Evolutionary conservation across 2,329 filamentous ascomycete genomes (phyloP).

Genomic region (Ascochyta clinopodiicola): DNA sequence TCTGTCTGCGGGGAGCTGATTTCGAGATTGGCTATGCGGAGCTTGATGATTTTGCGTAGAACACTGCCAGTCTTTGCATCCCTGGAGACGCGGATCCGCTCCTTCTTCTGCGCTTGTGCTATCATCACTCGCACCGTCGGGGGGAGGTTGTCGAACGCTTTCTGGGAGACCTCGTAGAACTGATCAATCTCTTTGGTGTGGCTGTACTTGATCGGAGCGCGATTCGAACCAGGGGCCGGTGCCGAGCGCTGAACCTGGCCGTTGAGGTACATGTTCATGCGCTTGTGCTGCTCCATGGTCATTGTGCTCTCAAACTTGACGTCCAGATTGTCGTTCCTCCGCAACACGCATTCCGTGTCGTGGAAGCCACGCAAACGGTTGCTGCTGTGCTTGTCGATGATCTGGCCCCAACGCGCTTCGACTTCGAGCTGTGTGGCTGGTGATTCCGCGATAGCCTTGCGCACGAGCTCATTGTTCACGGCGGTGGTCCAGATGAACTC

Average conservation of each 20-base stretch:
- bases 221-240: slow-evolving; percentile 36
- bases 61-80: slow-evolving; percentile 75
- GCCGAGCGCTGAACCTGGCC: slow-evolving; percentile 64
- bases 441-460: slow-evolving; percentile 57
- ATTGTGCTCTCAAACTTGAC: slow-evolving; percentile 80
- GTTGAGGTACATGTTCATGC: slow-evolving; percentile 87
- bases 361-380: slow-evolving; percentile 71
- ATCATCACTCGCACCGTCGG: slow-evolving; percentile 68
- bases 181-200: slow-evolving; percentile 84
- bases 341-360: slow-evolving; percentile 61
- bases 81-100: slow-evolving; percentile 65
- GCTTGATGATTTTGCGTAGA: slow-evolving; percentile 87
- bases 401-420: slow-evolving; percentile 87
- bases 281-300: slow-evolving; percentile 89
- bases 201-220: slow-evolving; percentile 76
- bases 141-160: slow-evolving; percentile 53
- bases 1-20: slow-evolving; percentile 77
- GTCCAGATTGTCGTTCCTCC: slow-evolving; percentile 28
- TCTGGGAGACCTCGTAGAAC: slow-evolving; percentile 67
- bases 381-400: slow-evolving; percentile 74
- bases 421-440: slow-evolving; percentile 83
- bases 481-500: slow-evolving; percentile 81
- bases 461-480: slow-evolving; percentile 68
- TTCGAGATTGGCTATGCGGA: slow-evolving; percentile 85
- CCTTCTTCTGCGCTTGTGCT: slow-evolving; percentile 17